Percentiles rank a stretch among this genome's conserved stretches.
Evolutionary conservation across 2,329 filamentous ascomycete species (phyloP).

Genomic region (Mycosphaerella sp.): DNA sequence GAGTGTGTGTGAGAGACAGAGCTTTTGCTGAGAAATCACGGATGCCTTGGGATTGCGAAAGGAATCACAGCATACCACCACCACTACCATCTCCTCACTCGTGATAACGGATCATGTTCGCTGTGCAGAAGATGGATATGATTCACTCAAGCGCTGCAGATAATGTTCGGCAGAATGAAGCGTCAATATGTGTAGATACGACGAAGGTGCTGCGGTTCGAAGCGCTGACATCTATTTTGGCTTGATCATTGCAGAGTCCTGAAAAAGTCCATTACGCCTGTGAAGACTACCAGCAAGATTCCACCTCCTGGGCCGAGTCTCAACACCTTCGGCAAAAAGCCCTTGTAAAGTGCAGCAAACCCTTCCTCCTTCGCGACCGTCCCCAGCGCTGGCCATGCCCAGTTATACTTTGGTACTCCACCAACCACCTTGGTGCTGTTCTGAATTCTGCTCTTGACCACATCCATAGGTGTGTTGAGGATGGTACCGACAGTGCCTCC

Average conservation of each 20-base stretch:
- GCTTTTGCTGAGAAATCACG: no score
- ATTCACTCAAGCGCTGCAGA: no score
- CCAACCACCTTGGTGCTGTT: conserved; percentile 84
- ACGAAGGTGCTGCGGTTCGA: no score
- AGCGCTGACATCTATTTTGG: not conserved
- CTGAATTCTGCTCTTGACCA: conserved; percentile 97
- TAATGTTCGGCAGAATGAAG: no score
- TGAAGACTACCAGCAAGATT: conserved; percentile 78
- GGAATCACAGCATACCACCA: no score
- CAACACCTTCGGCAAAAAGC: conserved; percentile 92
- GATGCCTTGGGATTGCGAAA: no score
- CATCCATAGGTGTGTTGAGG: conserved; percentile 91
- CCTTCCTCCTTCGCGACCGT: conserved; percentile 93
- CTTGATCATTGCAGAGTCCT: conserved; percentile 40
- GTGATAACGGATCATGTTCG: no score
- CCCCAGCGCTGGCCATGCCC: conserved; percentile 82
- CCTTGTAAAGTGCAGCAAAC: conserved; percentile 89
- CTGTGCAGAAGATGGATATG: no score
- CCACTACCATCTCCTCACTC: no score
- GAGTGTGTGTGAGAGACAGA: no score
- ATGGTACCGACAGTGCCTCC: conserved; percentile 89
- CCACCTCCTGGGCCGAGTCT: conserved; percentile 64
- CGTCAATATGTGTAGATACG: no score
- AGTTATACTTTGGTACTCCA: conserved; percentile 89
- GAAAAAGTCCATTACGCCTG: conserved; percentile 91